These are phyloP conservation scores for Calonectria ilicicola DNA, from an alignment of 2,329 filamentous ascomycete species.

Conservation along the genomic window DNA sequence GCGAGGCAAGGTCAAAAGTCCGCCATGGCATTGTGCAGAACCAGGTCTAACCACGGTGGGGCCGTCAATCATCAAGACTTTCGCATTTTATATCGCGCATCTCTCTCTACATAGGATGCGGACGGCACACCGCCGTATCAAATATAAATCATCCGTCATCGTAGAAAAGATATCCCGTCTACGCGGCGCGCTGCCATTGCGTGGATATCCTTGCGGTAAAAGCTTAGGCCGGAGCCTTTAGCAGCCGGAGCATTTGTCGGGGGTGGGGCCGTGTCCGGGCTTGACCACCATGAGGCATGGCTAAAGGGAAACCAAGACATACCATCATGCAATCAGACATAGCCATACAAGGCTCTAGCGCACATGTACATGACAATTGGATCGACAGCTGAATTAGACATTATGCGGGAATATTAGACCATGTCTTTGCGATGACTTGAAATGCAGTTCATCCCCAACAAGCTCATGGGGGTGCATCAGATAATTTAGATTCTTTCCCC, in stretches of 20 bases:
- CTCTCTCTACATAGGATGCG: background rate
- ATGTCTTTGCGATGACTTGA: background rate
- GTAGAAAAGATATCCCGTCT: background rate
- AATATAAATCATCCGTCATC: background rate
- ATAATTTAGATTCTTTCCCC: background rate
- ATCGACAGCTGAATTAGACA: background rate
- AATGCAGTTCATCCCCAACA: background rate
- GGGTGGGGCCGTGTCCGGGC: slow-evolving; percentile 14
- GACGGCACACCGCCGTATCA: background rate
- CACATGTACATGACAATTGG: background rate
- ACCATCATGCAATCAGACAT: slow-evolving; percentile 9
- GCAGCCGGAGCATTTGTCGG: background rate
- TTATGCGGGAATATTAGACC: background rate
- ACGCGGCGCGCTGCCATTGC: background rate
- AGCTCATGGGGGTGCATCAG: background rate
- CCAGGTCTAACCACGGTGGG: background rate
- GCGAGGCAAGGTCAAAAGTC: background rate
- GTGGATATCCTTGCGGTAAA: slow-evolving; percentile 6
- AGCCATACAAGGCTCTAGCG: background rate
- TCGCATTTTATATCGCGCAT: slow-evolving; percentile 10
- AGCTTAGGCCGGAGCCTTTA: slow-evolving; percentile 4
- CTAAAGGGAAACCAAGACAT: background rate
- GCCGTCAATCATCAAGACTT: background rate
- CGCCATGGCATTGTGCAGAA: background rate
- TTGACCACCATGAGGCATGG: background rate